Conservation (phyloP, 164 flowering plant genomes). For the Vitis rotundifolia region DNA sequence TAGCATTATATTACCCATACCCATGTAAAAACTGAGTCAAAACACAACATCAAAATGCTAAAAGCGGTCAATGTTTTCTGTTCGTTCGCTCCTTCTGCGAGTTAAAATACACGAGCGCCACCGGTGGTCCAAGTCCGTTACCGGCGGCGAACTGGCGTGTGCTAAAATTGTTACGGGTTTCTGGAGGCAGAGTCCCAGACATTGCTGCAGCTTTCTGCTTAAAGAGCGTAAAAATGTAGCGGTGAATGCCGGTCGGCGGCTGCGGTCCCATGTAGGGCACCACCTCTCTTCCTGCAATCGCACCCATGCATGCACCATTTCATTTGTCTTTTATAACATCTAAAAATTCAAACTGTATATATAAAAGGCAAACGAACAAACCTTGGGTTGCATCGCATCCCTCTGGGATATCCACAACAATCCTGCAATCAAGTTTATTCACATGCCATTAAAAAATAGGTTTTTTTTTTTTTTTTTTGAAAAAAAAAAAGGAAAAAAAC, state of each 20-base stretch:
- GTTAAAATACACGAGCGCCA: slow-evolving; percentile 32
- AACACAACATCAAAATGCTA: too few relatives aligned
- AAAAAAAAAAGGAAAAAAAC: too few relatives aligned
- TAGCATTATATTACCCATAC: too few relatives aligned
- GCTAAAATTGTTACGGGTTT: slow-evolving; percentile 17
- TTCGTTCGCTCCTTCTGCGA: slow-evolving; percentile 30
- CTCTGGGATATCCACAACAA: slow-evolving; percentile 26
- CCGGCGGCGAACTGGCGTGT: slow-evolving; percentile 22
- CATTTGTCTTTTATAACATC: too few relatives aligned
- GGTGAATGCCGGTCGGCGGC: slow-evolving; percentile 49
- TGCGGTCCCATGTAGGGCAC: slow-evolving; percentile 45
- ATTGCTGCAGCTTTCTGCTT: slow-evolving; percentile 19
- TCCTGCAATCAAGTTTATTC: slow-evolving; percentile 11
- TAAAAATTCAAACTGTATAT: too few relatives aligned
- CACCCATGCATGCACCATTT: not conserved
- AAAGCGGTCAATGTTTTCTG: not conserved
- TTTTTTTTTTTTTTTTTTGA: too few relatives aligned
- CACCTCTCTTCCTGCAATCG: slow-evolving; percentile 36
- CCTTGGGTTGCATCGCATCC: slow-evolving; percentile 26
- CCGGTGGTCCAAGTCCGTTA: slow-evolving; percentile 22
- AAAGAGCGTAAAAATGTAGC: slow-evolving; percentile 38
- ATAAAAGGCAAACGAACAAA: not conserved
- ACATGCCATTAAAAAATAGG: too few relatives aligned
- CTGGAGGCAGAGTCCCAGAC: not conserved
- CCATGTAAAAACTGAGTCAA: too few relatives aligned